Evolutionary conservation across 1,284 basidiomycete species (phyloP).

Genomic region (Microbotryomycetes sp.): DNA sequence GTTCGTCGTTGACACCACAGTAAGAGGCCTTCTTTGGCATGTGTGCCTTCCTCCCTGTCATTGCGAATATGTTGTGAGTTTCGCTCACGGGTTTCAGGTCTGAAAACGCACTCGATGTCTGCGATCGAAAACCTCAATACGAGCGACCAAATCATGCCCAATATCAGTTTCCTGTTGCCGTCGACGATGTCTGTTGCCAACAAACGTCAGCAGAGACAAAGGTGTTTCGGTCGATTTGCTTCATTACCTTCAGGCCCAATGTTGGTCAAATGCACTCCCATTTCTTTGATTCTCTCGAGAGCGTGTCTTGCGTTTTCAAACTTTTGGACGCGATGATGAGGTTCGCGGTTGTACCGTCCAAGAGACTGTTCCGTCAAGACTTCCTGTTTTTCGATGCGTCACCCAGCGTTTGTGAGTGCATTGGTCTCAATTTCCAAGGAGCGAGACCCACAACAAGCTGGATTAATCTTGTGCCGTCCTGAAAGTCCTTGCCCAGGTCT

Average conservation of each 20-base stretch:
- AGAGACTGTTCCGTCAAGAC: constrained; percentile 63
- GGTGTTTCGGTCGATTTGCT: constrained; percentile 4
- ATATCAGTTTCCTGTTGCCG: constrained; percentile 91
- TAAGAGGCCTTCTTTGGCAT: constrained; percentile 89
- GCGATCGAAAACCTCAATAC: constrained; percentile 96
- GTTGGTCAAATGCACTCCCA: constrained; percentile 94
- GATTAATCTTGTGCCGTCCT: constrained; percentile 88
- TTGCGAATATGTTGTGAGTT: not conserved
- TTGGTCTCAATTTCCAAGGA: constrained; percentile 54
- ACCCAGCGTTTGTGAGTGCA: constrained; percentile 53
- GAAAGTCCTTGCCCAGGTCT: constrained; percentile 81
- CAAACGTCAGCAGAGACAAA: not conserved
- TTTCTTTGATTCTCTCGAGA: constrained; percentile 84
- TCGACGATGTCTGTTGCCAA: constrained; percentile 77
- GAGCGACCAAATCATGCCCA: constrained; percentile 98
- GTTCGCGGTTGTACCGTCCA: constrained; percentile 82
- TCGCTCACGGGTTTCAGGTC: not conserved
- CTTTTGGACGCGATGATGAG: constrained; percentile 88
- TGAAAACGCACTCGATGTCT: constrained; percentile 71
- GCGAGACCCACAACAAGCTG: constrained; percentile 61
- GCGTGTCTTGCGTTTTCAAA: constrained; percentile 98
- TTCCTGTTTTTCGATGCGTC: constrained; percentile 41
- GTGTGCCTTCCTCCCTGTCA: constrained; percentile 85
- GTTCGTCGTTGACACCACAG: constrained; percentile 99
- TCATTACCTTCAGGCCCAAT: constrained; percentile 93